Conservation (phyloP, 768 basidiomycete species). For the Hygrophorus pudorinus region DNA sequence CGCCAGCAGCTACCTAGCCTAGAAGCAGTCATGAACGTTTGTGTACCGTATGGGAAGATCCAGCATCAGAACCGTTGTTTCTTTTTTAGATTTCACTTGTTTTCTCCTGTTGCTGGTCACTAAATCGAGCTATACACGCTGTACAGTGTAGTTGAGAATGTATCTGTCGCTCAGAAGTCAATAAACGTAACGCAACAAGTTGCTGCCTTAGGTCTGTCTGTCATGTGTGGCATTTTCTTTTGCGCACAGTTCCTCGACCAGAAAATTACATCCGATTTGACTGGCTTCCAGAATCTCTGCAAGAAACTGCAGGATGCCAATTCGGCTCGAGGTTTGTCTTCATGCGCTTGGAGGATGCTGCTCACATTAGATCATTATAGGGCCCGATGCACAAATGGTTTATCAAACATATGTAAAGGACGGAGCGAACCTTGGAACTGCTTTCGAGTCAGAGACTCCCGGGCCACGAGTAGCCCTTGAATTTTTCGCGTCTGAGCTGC, state of each 20-base stretch:
- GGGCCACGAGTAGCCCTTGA: conserved; percentile 22
- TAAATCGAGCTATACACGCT: not conserved
- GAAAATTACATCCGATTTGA: conserved; percentile 8
- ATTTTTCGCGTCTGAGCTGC: conserved; percentile 70
- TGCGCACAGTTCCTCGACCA: conserved; percentile 21
- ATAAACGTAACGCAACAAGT: no score
- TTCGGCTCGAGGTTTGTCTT: conserved; percentile 43
- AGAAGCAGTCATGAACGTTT: conserved; percentile 6
- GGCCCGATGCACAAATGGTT: conserved; percentile 52
- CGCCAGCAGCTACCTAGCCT: conserved; percentile 71
- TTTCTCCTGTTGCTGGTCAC: not conserved
- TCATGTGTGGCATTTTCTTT: conserved; percentile 69
- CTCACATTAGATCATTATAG: conserved; percentile 22
- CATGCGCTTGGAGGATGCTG: not conserved
- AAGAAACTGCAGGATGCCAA: conserved; percentile 38
- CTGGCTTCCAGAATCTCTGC: conserved; percentile 14
- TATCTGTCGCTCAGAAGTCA: not conserved
- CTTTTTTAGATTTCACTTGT: not conserved
- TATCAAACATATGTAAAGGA: not conserved
- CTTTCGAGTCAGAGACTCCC: not conserved
- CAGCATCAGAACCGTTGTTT: not conserved
- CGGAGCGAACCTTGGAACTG: not conserved
- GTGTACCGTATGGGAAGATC: not conserved
- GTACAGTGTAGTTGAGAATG: not conserved
- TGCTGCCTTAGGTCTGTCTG: no score